phyloP scores from a whole-genome alignment of 177 flowering plant genomes.

The Tripterygium wilfordii region DNA sequence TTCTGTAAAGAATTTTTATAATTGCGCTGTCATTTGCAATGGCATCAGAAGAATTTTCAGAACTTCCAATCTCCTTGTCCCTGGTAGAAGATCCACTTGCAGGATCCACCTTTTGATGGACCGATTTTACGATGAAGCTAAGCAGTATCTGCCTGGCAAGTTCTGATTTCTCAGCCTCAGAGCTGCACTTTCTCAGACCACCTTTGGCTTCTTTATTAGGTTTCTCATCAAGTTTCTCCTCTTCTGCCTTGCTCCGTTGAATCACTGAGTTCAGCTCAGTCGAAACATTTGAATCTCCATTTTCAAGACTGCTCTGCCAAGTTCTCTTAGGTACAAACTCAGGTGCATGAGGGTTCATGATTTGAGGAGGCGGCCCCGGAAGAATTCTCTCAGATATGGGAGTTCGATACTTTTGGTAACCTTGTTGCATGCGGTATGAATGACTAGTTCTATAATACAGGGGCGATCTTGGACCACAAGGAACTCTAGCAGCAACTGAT shows the following conservation, averaged over 20 bases:
- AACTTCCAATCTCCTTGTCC: conserved; percentile 19
- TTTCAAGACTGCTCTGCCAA: conserved; percentile 24
- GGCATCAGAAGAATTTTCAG: conserved; percentile 40
- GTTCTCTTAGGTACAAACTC: conserved; percentile 67
- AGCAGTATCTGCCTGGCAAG: conserved; percentile 80
- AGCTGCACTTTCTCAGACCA: conserved; percentile 23
- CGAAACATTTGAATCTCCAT: conserved; percentile 14
- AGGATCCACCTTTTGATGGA: conserved; percentile 40
- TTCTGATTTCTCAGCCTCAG: conserved; percentile 52
- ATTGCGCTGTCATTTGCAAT: conserved; percentile 69
- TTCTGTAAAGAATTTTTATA: conserved; percentile 42
- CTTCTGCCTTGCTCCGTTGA: conserved; percentile 15
- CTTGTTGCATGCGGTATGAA: conserved; percentile 44
- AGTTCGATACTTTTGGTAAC: conserved; percentile 29
- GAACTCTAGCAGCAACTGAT: conserved; percentile 52
- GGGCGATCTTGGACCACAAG: conserved; percentile 81
- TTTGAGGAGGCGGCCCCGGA: conserved; percentile 33
- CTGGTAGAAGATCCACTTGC: conserved; percentile 11
- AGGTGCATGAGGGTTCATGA: conserved; percentile 85
- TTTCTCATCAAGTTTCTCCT: conserved; percentile 19
- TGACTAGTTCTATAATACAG: conserved; percentile 47
- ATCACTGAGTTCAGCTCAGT: conserved; percentile 17
- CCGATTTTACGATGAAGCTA: conserved; percentile 66
- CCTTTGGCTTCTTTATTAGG: conserved; percentile 14
- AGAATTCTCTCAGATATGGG: no score